phyloP scores from a whole-genome alignment of 2,329 filamentous ascomycete genomes.

The Cryphonectria carpinicola region DNA sequence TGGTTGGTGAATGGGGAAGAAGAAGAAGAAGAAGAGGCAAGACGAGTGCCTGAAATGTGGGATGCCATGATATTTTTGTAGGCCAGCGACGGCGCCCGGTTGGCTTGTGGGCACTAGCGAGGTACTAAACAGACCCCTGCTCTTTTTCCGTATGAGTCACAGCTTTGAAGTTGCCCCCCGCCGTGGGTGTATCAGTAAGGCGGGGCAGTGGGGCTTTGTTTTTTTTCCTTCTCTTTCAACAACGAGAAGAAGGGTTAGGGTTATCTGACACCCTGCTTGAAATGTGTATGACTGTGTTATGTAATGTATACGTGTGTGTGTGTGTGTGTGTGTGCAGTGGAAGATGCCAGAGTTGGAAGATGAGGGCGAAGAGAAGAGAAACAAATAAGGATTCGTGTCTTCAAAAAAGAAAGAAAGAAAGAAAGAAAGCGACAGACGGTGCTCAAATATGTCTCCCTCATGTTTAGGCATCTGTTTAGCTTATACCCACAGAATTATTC shows the following conservation, averaged over 20 bases:
- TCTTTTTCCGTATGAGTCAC: conserved; percentile 19
- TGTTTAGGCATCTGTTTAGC: not conserved
- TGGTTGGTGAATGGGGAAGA: conserved; percentile 42
- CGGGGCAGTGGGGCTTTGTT: not conserved
- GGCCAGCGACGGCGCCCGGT: conserved; percentile 1
- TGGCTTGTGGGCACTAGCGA: not conserved
- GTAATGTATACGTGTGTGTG: not conserved
- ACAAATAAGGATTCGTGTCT: not conserved
- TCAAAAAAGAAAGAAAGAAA: not conserved
- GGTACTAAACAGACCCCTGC: not conserved
- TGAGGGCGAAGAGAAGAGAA: too few species aligned
- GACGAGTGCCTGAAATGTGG: conserved; percentile 29
- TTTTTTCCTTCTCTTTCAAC: too few species aligned
- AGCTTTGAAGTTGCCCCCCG: not conserved
- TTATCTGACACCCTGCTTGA: too few species aligned
- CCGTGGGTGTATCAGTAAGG: not conserved
- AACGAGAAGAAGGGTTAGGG: not conserved
- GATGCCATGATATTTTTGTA: conserved; percentile 47
- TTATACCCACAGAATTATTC: not conserved
- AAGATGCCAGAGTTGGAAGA: not conserved
- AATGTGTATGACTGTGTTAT: not conserved
- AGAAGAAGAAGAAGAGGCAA: conserved; percentile 34
- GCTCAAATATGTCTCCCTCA: not conserved
- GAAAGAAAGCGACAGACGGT: not conserved
- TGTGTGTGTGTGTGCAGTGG: not conserved